Evolutionary conservation across 225 moss, liverwort and hornwort genomes (phyloP).

Genomic region (Marchantia paleacea): DNA sequence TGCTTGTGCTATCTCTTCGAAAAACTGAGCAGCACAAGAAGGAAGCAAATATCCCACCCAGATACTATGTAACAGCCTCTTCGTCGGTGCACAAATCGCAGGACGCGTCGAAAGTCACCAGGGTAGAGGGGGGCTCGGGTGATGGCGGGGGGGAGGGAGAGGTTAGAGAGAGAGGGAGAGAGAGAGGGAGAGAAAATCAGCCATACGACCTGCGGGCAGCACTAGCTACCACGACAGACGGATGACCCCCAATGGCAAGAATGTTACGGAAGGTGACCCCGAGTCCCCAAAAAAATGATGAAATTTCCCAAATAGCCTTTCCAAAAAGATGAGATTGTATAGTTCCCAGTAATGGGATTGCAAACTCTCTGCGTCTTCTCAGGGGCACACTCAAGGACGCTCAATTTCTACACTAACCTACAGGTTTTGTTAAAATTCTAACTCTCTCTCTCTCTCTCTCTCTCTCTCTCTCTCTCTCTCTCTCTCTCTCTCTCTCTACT

Average conservation of each 20-base stretch:
- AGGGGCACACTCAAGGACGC: not conserved
- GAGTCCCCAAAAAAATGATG: slow-evolving; percentile 16
- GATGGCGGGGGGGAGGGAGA: not conserved
- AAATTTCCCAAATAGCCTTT: not conserved
- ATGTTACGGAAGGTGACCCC: slow-evolving; percentile 16
- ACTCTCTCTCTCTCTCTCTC: not conserved
- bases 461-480: not conserved
- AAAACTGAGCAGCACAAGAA: slow-evolving; percentile 24
- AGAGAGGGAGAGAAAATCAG: slow-evolving; percentile 20
- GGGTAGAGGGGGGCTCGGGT: slow-evolving; percentile 15
- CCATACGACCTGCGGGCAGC: slow-evolving; percentile 7
- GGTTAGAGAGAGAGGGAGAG: slow-evolving; percentile 22
- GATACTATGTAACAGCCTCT: slow-evolving; percentile 12
- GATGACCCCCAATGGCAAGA: not conserved
- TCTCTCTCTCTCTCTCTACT: not conserved
- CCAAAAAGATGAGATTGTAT: slow-evolving; percentile 6
- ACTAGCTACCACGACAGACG: not conserved
- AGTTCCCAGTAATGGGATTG: not conserved
- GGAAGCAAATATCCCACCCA: slow-evolving; percentile 18
- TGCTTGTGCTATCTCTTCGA: slow-evolving; percentile 20
- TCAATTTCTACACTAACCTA: not conserved
- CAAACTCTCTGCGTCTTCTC: not conserved
- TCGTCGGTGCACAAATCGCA: slow-evolving; percentile 16
- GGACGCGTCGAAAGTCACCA: slow-evolving; percentile 5
- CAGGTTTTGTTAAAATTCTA: not conserved